Conservation (phyloP, 352 stramenopile species). For the Phytophthora litchii region DNA sequence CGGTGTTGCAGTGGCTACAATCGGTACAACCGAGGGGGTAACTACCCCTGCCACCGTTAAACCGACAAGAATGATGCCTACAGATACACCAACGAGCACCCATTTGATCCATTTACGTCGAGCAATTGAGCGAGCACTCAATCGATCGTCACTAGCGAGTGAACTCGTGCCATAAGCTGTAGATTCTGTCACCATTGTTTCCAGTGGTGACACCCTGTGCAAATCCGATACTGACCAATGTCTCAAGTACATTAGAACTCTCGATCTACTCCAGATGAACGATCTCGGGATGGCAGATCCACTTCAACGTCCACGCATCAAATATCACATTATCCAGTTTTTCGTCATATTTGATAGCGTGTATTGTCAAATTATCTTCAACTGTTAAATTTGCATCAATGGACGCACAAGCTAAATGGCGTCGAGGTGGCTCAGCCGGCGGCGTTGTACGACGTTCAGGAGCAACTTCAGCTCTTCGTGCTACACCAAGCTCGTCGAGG, state of each 20-base stretch:
- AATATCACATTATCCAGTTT: slow-evolving; percentile 2
- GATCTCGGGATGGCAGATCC: not conserved
- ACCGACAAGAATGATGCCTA: slow-evolving; percentile 1
- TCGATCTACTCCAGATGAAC: not conserved
- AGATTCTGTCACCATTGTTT: not conserved
- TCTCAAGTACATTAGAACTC: not conserved
- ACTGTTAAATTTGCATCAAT: slow-evolving; percentile 12
- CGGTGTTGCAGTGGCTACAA: slow-evolving; percentile 2
- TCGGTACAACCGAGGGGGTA: slow-evolving; percentile 7
- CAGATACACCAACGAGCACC: slow-evolving; percentile 23
- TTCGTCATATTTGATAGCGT: not conserved
- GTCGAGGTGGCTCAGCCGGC: slow-evolving; percentile 3
- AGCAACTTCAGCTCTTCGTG: slow-evolving; percentile 8
- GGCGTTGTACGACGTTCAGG: slow-evolving; percentile 10
- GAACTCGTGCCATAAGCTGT: slow-evolving; percentile 42
- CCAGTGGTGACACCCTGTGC: not conserved
- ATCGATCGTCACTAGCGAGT: slow-evolving; percentile 1
- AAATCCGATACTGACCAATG: slow-evolving; percentile 5
- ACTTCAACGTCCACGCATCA: slow-evolving; percentile 18
- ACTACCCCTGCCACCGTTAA: slow-evolving; percentile 12
- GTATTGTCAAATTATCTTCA: slow-evolving; percentile 23
- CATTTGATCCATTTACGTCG: slow-evolving; percentile 32
- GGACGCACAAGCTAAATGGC: slow-evolving; percentile 23
- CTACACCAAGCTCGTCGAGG: slow-evolving; percentile 4
- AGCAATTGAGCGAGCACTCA: slow-evolving; percentile 14